These are phyloP conservation scores for Triticum turgidum DNA, from an alignment of 176 grass and related monocot genomes.

Conservation along the genomic window DNA sequence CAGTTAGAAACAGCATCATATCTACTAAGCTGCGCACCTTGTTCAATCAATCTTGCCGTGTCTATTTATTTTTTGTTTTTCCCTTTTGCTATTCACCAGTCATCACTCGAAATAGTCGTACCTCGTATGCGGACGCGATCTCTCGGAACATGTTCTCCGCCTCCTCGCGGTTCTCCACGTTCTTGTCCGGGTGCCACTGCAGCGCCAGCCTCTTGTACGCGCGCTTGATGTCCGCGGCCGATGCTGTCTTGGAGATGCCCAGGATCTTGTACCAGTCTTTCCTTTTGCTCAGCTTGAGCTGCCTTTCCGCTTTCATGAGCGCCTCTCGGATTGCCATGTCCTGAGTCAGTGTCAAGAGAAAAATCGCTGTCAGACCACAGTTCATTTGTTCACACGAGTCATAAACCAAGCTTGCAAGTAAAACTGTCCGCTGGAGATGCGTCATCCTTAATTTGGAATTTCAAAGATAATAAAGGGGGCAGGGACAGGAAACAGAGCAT, in stretches of 20 bases:
- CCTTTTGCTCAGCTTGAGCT: conserved; percentile 90
- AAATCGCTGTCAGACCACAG: neutral
- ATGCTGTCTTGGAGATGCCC: conserved; percentile 78
- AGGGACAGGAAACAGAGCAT: neutral
- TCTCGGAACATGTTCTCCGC: conserved; percentile 91
- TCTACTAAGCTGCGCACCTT: neutral
- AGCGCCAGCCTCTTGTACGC: conserved; percentile 97
- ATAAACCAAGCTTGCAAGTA: neutral
- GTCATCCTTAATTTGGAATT: neutral
- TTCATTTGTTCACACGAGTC: neutral
- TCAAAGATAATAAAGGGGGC: conserved; percentile 19
- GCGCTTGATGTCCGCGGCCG: conserved; percentile 81
- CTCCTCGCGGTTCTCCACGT: conserved; percentile 91
- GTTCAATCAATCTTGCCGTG: neutral
- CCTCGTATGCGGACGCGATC: conserved; percentile 95
- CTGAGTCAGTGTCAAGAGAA: conserved; percentile 44
- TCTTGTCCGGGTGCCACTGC: conserved; percentile 98
- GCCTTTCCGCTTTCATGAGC: conserved; percentile 86
- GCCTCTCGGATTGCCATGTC: conserved; percentile 86
- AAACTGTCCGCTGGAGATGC: neutral
- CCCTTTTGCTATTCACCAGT: neutral
- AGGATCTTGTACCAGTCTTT: conserved; percentile 98
- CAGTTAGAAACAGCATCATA: neutral
- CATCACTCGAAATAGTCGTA: conserved; percentile 24
- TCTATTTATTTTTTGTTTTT: neutral